phyloP scores from a whole-genome alignment of 1,284 basidiomycete species.

The Ceraceosorus bombacis region DNA sequence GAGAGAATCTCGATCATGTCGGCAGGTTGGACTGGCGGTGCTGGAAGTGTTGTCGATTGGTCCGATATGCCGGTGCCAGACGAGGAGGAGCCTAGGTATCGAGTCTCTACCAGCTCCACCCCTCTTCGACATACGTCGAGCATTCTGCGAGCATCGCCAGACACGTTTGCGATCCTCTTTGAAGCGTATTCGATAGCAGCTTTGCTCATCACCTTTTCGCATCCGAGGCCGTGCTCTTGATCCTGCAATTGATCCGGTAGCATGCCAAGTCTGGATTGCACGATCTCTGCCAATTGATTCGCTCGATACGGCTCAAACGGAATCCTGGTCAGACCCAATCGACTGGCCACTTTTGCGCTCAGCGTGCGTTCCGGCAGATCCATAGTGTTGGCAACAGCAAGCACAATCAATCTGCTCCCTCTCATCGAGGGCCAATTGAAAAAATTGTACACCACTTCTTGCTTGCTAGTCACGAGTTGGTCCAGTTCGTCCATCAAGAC shows the following conservation, averaged over 20 bases:
- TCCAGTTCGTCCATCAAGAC: constrained; percentile 98
- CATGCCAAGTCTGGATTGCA: constrained; percentile 63
- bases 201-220: constrained; percentile 54
- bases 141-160: constrained; percentile 86
- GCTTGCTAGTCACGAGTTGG: constrained; percentile 87
- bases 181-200: constrained; percentile 84
- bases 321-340: constrained; percentile 89
- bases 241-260: constrained; percentile 3
- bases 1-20: constrained; percentile 77
- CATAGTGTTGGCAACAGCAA: constrained; percentile 98
- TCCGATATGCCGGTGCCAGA: background rate
- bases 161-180: constrained; percentile 83
- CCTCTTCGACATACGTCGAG: constrained; percentile 74
- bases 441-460: constrained; percentile 98
- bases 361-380: constrained; percentile 91
- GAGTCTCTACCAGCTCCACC: constrained; percentile 46
- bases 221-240: constrained; percentile 50
- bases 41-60: background rate
- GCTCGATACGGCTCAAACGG: constrained; percentile 88
- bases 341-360: constrained; percentile 81
- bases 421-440: constrained; percentile 96
- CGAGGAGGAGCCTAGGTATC: constrained; percentile 3
- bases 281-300: constrained; percentile 73
- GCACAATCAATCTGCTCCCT: constrained; percentile 78
- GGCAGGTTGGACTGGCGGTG: constrained; percentile 56